Base-by-base conservation (phyloP, 1,284 basidiomycete species). In the Ustilago nuda region DNA sequence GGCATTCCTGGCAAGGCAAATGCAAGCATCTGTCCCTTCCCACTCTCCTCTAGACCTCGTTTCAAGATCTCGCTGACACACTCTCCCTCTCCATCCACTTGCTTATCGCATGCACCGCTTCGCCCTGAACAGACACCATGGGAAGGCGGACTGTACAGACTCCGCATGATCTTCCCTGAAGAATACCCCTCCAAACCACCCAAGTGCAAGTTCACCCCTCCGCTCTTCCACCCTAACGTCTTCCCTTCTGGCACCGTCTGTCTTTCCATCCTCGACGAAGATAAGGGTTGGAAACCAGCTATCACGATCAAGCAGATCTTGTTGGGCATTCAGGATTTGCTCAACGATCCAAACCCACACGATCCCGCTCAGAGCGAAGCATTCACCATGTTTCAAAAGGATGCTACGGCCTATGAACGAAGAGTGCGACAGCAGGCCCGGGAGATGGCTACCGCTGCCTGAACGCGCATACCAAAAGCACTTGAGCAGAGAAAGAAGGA, bases 291-390 rank as follows among this genome's bases (percentile, higher is more conserved):
- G 97, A 98, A 98, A 86, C 95, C 97, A 11, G 93, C 95, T 2
- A 98, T 99, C 82, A 99, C 95, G 2, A 94, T 99, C 87, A 99
- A 99, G 87, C 95, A 98, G 90, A 95, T 99, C 79, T 88, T 98
- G 32, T 89, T 98, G 17, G 97, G 97, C 69, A 94, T 98, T 68
- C 95, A 98, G 86, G 95, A 97, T 82, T 88, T 98, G 8, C 88
- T 98, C 60, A 92, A 95, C 83, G 93, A 98, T 81, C 95, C 95
- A 8, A 98, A 98, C 83, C 92, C 95, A 50, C 91, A 91, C 69
- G 95, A 98, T 87, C 95, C 95, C 1, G 95, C 95, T 0, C 95
- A 98, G 87, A 94, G 94, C 69, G 95, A 98, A 78, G 95, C 96
- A 6, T 98, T 97, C 87, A 94, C 94, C 51, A 93, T 97, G 91